Percentiles rank a stretch among this genome's conserved stretches.
Conservation (phyloP, 371 early-diverging fungal species). For the Conidiobolus coronatus region DNA sequence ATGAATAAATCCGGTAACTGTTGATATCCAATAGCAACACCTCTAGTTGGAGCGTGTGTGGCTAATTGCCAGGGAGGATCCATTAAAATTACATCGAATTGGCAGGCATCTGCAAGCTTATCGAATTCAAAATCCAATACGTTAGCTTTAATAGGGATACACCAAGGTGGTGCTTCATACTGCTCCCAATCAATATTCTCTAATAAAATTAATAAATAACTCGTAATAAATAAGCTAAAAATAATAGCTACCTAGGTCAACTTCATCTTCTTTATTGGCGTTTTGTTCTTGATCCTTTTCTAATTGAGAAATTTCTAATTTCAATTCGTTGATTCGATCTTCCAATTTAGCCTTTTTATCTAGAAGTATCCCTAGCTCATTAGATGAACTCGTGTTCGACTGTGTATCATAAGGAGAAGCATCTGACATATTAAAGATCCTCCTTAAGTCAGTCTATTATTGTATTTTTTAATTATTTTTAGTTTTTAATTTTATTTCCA, state of each 20-base stretch:
- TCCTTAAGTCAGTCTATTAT: no score
- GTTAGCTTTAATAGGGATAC: slow-evolving; percentile 81
- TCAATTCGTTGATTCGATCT: slow-evolving; percentile 24
- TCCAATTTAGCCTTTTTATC: slow-evolving; percentile 25
- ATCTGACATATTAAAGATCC: no score
- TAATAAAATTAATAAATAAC: slow-evolving; percentile 2
- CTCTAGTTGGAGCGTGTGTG: slow-evolving; percentile 81
- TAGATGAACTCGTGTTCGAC: no score
- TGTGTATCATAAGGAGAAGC: no score
- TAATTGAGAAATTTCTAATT: slow-evolving; percentile 28
- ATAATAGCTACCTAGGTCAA: background rate
- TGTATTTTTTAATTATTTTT: no score
- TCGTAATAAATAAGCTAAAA: background rate
- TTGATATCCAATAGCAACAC: slow-evolving; percentile 84
- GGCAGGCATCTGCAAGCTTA: slow-evolving; percentile 9
- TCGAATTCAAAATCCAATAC: slow-evolving; percentile 87
- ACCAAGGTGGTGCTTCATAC: slow-evolving; percentile 81
- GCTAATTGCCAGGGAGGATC: slow-evolving; percentile 95
- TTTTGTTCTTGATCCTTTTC: slow-evolving; percentile 17
- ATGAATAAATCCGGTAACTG: slow-evolving; percentile 80
- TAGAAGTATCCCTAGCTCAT: slow-evolving; percentile 12
- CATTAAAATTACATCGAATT: slow-evolving; percentile 80
- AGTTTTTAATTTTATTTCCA: no score
- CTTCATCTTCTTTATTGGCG: slow-evolving; percentile 6
- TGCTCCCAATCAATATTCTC: slow-evolving; percentile 40